Evolutionary conservation across 1,139 yeast genomes (phyloP), one percentile per base, ranked within the genome.

Genomic region (Torulaspora globosa): DNA sequence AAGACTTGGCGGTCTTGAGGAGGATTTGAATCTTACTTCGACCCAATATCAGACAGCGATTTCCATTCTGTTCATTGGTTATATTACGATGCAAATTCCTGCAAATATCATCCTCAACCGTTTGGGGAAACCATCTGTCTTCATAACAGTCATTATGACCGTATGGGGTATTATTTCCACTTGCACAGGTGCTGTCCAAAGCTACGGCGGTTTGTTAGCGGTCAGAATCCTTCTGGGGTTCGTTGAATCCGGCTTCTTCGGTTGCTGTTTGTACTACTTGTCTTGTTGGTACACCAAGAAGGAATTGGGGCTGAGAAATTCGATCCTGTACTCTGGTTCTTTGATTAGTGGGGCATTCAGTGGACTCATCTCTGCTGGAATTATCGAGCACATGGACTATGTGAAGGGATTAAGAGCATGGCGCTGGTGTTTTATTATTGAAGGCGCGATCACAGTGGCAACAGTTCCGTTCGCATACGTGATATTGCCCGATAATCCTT

Each of bases 341-440:
- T 72, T 79, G 54, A 70, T 79, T 51, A 75, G 80, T 31, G 80
- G 82, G 54, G 83, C 83, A 2, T 77, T 79, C 62, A 74, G 79
- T 35, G 82, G 82, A 41, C 73, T 80, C 43, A 72, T 79, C 38
- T 75, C 75, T n/a, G 72, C 70, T 34, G 72, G 74, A 48, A 70
- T 75, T 30, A 64, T 72, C 45, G 50, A 63, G 45, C 67, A 72
- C 62, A 60, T 72, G 62, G 63, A 69, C 44, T 70, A 70, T 23
- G 64, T 51, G 12, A 63, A 65, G 40, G 73, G 73, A 7, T 48
- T 67, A 35, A 52, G 59, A 19, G 68, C 81, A 9, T 80, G 84
- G 84, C 72, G 77, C 63, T 80, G 83, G 81, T 69, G 80, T 47
- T 79, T 78, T 58, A 71, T 79, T 48, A 72, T 79, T 49, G 84